Base-by-base conservation (phyloP, 768 basidiomycete species). In the Naganishia vaughanmartiniae region DNA sequence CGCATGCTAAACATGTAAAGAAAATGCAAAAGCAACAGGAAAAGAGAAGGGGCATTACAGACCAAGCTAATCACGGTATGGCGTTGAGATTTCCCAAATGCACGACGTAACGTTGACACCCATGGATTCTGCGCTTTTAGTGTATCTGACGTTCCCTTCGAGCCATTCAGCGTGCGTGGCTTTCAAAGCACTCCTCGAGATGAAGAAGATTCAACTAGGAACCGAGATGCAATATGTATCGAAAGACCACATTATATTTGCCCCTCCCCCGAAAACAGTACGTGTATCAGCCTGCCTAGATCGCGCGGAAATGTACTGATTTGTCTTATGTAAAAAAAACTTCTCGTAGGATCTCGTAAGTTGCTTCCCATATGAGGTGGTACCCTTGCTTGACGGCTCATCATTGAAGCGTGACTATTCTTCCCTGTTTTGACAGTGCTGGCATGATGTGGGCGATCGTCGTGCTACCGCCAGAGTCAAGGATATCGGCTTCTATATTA, bases 141-240 rank as follows among this genome's bases (percentile, higher is more conserved):
- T 63, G 14, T 63, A 45, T 19, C 21, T 63, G 39, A 63, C 60
- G 9, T 63, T 63, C 26, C 15, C 42, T 12, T 63, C 60, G 24
- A 30, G 24, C 24, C 28, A 46, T 21, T 1, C 46, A 17, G 60
- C 60, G 1, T 63, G 60, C 26, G 60, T 45, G 24, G 60, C 60
- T 2, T 63, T 42, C 30, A 45, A 26, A 30, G 42, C 24, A 14
- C 24, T 63, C 4, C 42, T n/a, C 1, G 17, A 63, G 6, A 42
- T 14, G 28, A 45, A 45, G 12, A 17, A 42, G 21, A 45, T 63
- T 6, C 36, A 34, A 12, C 4, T 63, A 1, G 60, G 60, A 11
- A 63, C 60, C 15, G 30, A 45, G 24, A 4, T 28, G 28, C 36
- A 1, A 45, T 63, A 63, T 24, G 4, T 4, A 2, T 17, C 60